Conservation (phyloP, 768 basidiomycete species). For the Collybia sordida region DNA sequence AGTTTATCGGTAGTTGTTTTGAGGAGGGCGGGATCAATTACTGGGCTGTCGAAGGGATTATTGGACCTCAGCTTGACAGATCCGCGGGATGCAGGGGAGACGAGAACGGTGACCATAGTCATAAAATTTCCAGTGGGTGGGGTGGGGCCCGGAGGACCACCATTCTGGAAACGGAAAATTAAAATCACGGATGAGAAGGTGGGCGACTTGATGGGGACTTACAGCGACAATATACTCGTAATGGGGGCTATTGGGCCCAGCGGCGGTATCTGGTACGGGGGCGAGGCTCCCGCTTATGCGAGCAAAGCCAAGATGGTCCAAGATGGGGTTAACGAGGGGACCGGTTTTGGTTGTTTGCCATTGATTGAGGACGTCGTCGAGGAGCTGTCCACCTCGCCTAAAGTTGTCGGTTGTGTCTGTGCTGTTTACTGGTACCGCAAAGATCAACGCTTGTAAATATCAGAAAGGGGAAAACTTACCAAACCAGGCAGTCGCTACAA, state of each 20-base stretch:
- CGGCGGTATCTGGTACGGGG: constrained; percentile 1
- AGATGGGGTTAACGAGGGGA: constrained; percentile 12
- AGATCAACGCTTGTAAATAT: no score
- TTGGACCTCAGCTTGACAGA: constrained; percentile 6
- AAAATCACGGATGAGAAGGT: not conserved
- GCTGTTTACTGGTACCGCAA: constrained; percentile 1
- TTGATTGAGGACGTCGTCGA: constrained; percentile 8
- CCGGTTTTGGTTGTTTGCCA: constrained; percentile 21
- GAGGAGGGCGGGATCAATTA: constrained; percentile 27
- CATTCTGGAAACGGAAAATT: constrained; percentile 6
- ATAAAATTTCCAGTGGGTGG: constrained; percentile 21
- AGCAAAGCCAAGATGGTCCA: constrained; percentile 16
- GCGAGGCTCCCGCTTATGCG: constrained; percentile 19
- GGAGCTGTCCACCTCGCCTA: constrained; percentile 6
- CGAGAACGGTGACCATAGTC: constrained; percentile 8
- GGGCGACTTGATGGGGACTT: not conserved
- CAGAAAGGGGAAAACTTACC: no score
- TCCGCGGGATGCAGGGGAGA: constrained; percentile 21
- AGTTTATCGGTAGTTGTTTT: constrained; percentile 2
- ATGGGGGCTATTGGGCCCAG: constrained; percentile 25
- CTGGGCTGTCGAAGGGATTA: constrained; percentile 5
- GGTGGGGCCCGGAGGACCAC: constrained; percentile 4
- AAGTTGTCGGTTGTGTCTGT: constrained; percentile 14
- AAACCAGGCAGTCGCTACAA: constrained; percentile 23
- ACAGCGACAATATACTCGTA: constrained; percentile 21